Evolutionary conservation across 164 flowering plant genomes (phyloP), one percentile per base, ranked within the genome.

Genomic region (Platanus orientalis): DNA sequence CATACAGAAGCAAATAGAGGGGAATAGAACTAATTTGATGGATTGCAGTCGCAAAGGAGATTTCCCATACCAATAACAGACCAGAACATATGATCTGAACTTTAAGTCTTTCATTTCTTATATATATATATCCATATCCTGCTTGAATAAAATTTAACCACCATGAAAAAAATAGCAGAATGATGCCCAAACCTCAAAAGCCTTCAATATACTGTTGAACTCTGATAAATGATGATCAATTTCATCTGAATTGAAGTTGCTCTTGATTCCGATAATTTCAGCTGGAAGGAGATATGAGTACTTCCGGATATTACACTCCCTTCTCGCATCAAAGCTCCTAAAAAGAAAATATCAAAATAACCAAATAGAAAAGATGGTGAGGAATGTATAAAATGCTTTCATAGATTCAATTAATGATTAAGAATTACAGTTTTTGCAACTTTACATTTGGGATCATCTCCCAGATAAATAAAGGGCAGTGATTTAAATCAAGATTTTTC

Each of bases 271-370:
- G 69, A 93, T 88, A 40, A 90, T 44, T 66, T 85, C 89, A 68
- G 81, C 87, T 48, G 98, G 97, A 71, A 90, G 88, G 28, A 90
- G 90, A 71, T 88, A 93, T 20, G 88, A 79, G 69, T 93, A 93
- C 74, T 75, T 83, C 45, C 97, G 84, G 20, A 85, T 63, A 60
- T 59, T 72, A 61, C 98, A 93, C 74, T 90, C 98, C 71, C 83
- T 78, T 77, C 98, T 81, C 30, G 94, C 89, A 83, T 90, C 94
- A 80, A 93, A 90, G 65, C 80, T 83, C 86, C 98, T 90, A 66
- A 60, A 61, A 51, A 47, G 28, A 26, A 51, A 21, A 63, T 2
- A 21, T 55, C n/a, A 56, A 17, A 49, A 36, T 36, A 36, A 36
- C 7, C 12, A 7, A 36, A 7, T 7, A 7, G 42, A 36, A 36